phyloP scores from a whole-genome alignment of 768 basidiomycete genomes.

The Panus rudis region DNA sequence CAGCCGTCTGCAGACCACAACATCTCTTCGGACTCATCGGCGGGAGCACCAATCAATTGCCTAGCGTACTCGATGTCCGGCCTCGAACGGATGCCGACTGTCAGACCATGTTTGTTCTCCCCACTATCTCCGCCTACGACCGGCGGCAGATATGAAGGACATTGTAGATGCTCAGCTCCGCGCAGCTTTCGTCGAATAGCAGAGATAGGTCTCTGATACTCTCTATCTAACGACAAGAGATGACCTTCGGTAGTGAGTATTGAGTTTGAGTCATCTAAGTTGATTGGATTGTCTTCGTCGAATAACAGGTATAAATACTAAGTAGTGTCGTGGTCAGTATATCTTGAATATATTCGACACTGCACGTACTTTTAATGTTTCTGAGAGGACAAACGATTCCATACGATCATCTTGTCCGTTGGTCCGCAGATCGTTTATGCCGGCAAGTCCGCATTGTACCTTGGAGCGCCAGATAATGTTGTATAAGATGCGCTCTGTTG shows the following conservation, averaged over 20 bases:
- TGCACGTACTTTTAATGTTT: constrained; percentile 74
- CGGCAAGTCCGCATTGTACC: constrained; percentile 81
- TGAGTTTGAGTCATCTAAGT: constrained; percentile 74
- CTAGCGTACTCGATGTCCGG: constrained; percentile 78
- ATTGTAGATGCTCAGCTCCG: constrained; percentile 60
- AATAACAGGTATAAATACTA: constrained; percentile 93
- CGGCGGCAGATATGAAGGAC: constrained; percentile 59
- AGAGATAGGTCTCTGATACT: constrained; percentile 52
- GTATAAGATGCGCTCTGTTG: constrained; percentile 59
- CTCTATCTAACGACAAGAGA: constrained; percentile 56
- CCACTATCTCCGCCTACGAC: constrained; percentile 17
- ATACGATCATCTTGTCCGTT: constrained; percentile 86
- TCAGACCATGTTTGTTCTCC: constrained; percentile 39
- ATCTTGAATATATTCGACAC: background rate
- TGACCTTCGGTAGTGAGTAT: constrained; percentile 98
- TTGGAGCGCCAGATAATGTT: constrained; percentile 72
- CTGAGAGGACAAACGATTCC: constrained; percentile 95
- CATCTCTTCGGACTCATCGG: constrained; percentile 42
- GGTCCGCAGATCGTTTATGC: constrained; percentile 71
- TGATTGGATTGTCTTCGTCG: constrained; percentile 73
- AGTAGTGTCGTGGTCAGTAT: background rate
- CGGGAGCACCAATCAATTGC: constrained; percentile 49
- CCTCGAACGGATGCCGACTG: constrained; percentile 64
- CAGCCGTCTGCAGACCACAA: constrained; percentile 66
- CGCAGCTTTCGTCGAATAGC: constrained; percentile 53